These are phyloP conservation scores for Basidiobolus meristosporus DNA, from an alignment of 371 early-diverging fungal genomes.

Conservation along the genomic window DNA sequence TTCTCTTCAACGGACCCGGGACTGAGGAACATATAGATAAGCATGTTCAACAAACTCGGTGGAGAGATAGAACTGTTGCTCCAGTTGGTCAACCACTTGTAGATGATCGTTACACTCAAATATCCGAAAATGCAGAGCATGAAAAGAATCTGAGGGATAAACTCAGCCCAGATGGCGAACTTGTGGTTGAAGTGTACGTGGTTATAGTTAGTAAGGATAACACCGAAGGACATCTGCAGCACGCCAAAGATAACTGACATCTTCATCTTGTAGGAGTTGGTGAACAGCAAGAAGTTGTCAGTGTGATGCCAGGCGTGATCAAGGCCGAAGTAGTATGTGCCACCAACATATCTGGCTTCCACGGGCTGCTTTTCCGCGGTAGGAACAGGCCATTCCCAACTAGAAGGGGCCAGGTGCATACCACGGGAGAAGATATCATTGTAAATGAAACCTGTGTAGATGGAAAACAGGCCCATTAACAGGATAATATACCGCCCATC, in stretches of 20 bases:
- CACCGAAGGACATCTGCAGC: slow-evolving; percentile 97
- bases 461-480: slow-evolving; percentile 90
- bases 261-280: slow-evolving; percentile 99
- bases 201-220: slow-evolving; percentile 79
- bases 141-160: slow-evolving; percentile 91
- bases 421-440: slow-evolving; percentile 92
- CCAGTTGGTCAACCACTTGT: slow-evolving; percentile 96
- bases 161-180: slow-evolving; percentile 65
- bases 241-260: slow-evolving; percentile 93
- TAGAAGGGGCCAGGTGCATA: slow-evolving; percentile 57
- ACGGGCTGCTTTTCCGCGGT: slow-evolving; percentile 19
- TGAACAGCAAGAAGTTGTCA: slow-evolving; percentile 83
- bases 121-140: slow-evolving; percentile 93
- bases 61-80: slow-evolving; percentile 50
- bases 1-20: slow-evolving; percentile 68
- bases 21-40: slow-evolving; percentile 97
- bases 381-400: slow-evolving; percentile 46
- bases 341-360: slow-evolving; percentile 12
- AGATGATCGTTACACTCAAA: slow-evolving; percentile 77
- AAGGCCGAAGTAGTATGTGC: slow-evolving; percentile 51
- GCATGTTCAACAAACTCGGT: slow-evolving; percentile 90
- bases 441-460: slow-evolving; percentile 96
- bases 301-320: slow-evolving; percentile 90
- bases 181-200: slow-evolving; percentile 69
- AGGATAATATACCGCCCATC: slow-evolving; percentile 95